A percentile compares a stretch with the other conserved stretches of the same genome.
phyloP scores from a whole-genome alignment of 2,329 filamentous ascomycete species.

The Talaromyces amestolkiae region DNA sequence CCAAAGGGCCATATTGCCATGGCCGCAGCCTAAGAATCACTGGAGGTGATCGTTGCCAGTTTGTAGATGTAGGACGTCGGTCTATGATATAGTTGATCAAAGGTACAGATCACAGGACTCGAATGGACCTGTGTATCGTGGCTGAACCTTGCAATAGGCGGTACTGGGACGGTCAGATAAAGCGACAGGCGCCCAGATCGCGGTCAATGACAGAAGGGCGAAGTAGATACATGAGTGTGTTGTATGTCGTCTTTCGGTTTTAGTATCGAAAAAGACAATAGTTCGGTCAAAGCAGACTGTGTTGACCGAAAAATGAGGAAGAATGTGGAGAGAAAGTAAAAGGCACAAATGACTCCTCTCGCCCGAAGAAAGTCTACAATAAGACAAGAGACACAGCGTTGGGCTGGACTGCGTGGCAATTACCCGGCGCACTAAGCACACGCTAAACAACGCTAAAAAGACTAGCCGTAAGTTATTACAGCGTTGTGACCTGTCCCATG shows the following conservation, averaged over 20 bases:
- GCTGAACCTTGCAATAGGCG: slow-evolving; percentile 1
- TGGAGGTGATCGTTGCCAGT: neutral
- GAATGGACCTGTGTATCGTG: neutral
- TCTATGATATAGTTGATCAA: neutral
- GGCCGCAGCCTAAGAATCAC: slow-evolving; percentile 17
- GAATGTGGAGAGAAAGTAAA: neutral
- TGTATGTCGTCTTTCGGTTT: neutral
- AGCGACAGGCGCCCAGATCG: slow-evolving; percentile 10
- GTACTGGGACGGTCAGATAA: slow-evolving; percentile 12
- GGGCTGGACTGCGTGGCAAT: slow-evolving; percentile 13
- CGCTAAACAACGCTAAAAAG: neutral
- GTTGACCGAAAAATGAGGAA: neutral
- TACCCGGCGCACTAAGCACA: neutral
- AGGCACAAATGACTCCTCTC: neutral
- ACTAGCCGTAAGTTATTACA: slow-evolving; percentile 1
- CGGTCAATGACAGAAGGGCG: slow-evolving; percentile 13
- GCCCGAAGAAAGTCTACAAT: slow-evolving; percentile 14
- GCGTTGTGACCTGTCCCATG: slow-evolving; percentile 6
- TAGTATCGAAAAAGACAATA: neutral
- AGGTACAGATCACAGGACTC: neutral
- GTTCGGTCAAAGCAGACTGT: slow-evolving; percentile 12
- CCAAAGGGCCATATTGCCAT: slow-evolving; percentile 87
- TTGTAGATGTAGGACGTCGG: neutral
- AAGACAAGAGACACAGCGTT: slow-evolving; percentile 19
- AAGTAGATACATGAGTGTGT: slow-evolving; percentile 16